These are phyloP conservation scores for Coemansia sp. DNA, from an alignment of 192 early-diverging fungal species.

Conservation along the genomic window DNA sequence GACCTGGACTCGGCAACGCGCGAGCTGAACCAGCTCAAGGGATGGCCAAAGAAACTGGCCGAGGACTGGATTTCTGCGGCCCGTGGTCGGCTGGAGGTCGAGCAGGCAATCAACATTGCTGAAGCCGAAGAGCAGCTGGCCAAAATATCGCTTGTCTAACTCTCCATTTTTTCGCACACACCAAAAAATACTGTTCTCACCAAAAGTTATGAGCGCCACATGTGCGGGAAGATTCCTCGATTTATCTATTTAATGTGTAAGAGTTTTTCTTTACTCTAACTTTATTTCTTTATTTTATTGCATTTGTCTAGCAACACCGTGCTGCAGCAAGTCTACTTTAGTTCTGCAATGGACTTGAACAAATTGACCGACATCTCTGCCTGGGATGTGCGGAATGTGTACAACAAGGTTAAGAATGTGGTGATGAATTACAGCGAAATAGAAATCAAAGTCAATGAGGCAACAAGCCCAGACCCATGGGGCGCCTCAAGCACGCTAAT, in stretches of 20 bases:
- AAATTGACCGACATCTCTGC: constrained; percentile 56
- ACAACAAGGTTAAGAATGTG: constrained; percentile 75
- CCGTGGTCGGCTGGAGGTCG: constrained; percentile 79
- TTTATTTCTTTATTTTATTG: constrained; percentile 4
- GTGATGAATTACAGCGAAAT: constrained; percentile 93
- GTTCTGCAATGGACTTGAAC: constrained; percentile 27
- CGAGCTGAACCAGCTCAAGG: constrained; percentile 89
- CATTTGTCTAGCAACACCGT: neutral
- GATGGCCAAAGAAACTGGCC: constrained; percentile 86
- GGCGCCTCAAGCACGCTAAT: constrained; percentile 92
- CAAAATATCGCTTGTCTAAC: constrained; percentile 36
- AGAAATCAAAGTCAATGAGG: constrained; percentile 89
- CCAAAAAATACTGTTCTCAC: neutral
- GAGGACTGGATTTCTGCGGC: constrained; percentile 85
- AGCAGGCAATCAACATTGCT: constrained; percentile 81
- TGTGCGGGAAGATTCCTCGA: neutral
- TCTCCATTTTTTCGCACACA: neutral
- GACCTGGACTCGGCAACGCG: constrained; percentile 86
- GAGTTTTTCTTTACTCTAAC: neutral
- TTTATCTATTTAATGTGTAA: neutral
- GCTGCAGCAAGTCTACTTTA: neutral
- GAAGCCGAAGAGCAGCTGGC: constrained; percentile 53
- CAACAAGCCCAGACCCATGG: constrained; percentile 92
- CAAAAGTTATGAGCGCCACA: neutral
- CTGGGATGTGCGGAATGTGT: constrained; percentile 62